Evolutionary conservation across 1,139 yeast genomes (phyloP), one percentile per base, ranked within the genome.

Genomic region (Debaryomyces sp.): DNA sequence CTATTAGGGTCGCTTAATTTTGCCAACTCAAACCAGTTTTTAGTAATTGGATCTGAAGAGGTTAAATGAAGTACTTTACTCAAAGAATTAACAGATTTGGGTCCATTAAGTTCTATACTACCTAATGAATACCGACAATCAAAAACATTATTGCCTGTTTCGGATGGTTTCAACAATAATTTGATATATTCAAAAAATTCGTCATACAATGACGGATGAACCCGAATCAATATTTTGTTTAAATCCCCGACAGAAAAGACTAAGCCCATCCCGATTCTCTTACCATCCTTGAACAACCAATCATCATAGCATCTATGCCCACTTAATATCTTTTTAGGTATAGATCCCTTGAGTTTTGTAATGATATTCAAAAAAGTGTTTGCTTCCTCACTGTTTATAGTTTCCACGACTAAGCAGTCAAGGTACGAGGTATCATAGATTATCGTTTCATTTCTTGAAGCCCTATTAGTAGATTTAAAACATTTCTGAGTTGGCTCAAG

Each of bases 91-190:
- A 89, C 59, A 0, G 94, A 70, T 41, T 78, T 75, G 0, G 97
- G 92, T 0, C 99, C 99, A 5, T 78, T 66, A 2, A 94, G 55
- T 32, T 87, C 88, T 15, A 95, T 79, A 21, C 96, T 85, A 0
- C 97, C 98, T 41, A 95, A 62, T 0, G 96, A 80, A 59, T 77
- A 90, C 30, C 96, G 76, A 62, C 92, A 86, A 64, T 95, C 99
- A 43, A 79, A 74, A 6, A 87, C 53, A 0, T 43, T 49, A 32
- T 52, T 2, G 58, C 60, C 2, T 78, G 50, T 22, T 8, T 36
- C 2, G 23, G 42, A 44, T 45, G 50, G 44, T 52, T 52, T 33
- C n/a, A 44, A 38, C 21, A 41, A 30, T 22, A 49, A 27, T 46
- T 51, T 51, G 8, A 82, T 54, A 8, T 61, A 47, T 0, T 63